Percentiles rank a stretch among this genome's conserved stretches.
phyloP scores from a whole-genome alignment of 345 rosid species.

The Linum tenue region DNA sequence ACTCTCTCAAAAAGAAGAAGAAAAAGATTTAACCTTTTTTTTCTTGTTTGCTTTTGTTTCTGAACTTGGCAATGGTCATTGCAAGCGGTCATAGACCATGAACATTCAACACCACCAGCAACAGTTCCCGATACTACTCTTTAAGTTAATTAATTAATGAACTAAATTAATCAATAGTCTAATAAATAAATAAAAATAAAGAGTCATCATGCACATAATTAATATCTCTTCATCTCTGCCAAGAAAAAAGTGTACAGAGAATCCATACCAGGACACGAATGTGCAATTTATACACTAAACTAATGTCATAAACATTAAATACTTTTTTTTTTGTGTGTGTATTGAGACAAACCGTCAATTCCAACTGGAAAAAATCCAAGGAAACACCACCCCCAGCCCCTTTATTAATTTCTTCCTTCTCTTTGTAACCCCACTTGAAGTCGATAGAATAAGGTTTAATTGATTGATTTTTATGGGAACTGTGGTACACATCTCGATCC shows the following conservation, averaged over 20 bases:
- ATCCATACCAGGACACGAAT: constrained; percentile 46
- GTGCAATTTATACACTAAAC: constrained; percentile 16
- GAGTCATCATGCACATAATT: constrained; percentile 12
- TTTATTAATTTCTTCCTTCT: not conserved
- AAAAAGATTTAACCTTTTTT: too few relatives aligned
- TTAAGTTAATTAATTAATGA: too few relatives aligned
- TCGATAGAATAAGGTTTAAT: too few relatives aligned
- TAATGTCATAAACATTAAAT: not conserved
- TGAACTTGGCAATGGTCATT: constrained; percentile 21
- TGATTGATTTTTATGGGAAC: constrained; percentile 48
- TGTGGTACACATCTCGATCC: constrained; percentile 69
- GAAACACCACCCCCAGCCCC: too few relatives aligned
- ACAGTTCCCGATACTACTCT: not conserved
- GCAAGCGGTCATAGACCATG: constrained; percentile 20
- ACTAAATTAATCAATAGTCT: too few relatives aligned
- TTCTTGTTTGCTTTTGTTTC: too few relatives aligned
- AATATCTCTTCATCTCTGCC: constrained; percentile 3
- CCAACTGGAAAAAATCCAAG: too few relatives aligned
- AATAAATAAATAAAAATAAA: not conserved
- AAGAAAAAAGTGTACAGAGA: not conserved
- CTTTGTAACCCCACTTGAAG: constrained; percentile 34
- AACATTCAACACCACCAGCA: not conserved
- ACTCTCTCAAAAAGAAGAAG: too few relatives aligned
- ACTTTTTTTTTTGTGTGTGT: too few relatives aligned
- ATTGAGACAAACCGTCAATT: too few relatives aligned